Base-by-base conservation (phyloP, 176 grass and related monocot species). In the Calamus simplicifolius region DNA sequence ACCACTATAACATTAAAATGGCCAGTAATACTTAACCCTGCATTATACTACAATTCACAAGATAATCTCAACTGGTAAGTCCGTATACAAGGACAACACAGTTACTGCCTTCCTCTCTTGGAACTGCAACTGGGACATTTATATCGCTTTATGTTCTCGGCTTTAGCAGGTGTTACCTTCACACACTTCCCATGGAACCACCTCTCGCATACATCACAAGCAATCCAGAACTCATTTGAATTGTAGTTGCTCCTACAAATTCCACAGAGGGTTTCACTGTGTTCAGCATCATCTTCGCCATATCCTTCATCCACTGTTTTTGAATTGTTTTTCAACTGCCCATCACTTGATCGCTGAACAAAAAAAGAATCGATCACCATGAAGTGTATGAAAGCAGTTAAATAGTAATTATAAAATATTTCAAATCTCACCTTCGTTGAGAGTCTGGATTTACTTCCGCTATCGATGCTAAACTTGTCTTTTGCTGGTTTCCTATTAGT, bases 121-220 rank as follows among this genome's bases (percentile, higher is more conserved):
- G 73, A 74, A 69, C 83, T 96, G 84, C 88, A 98, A 78, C 79
- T 85, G 1, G 94, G 94, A 70, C 94, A 98, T 69, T 98, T 98
- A 49, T 98, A 98, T 63, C 93, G 94, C 70, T 92, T 98, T 76
- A 98, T 98, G 65, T 78, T 92, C 15, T 98, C 94, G 0, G 94
- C 94, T 78, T 98, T 98, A 0, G 79, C 84, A 5, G 93, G 93
- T 30, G 84, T 98, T 70, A 92, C 85, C 84, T 92, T 98, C 72
- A 98, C 93, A 6, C 93, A 92, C 63, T 98, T 98, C 17, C 93
- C 93, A 4, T 98, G 93, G 35, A 88, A 98, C 93, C 93, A 98
- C 73, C 75, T 87, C 66, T 92, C 87, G 1, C 93, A 98, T 25
- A 89, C 57, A 16, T 98, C 93, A 6, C 93, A 97, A 1, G 84